Evolutionary conservation across 768 basidiomycete genomes (phyloP).

Genomic region (Leccinum boreale): DNA sequence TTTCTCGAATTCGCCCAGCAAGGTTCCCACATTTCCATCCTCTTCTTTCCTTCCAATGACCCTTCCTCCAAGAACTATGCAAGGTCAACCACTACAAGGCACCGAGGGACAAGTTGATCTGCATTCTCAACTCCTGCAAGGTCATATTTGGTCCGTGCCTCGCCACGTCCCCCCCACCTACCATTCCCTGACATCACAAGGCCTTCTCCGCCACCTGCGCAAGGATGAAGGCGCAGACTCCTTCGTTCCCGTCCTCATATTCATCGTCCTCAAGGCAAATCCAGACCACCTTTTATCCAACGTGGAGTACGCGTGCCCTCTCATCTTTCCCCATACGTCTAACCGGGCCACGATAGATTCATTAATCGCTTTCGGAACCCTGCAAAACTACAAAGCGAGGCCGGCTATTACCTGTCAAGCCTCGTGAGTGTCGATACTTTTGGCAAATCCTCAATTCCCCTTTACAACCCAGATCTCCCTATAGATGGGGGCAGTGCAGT

Average conservation of each 20-base stretch:
- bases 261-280: constrained; percentile 90
- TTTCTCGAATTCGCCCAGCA: constrained; percentile 89
- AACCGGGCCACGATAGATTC: constrained; percentile 52
- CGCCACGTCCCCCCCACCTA: constrained; percentile 9
- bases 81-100: constrained; percentile 99
- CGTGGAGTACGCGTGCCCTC: constrained; percentile 65
- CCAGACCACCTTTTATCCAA: constrained; percentile 92
- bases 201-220: constrained; percentile 82
- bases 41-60: neutral
- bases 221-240: constrained; percentile 89
- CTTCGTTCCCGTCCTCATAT: constrained; percentile 93
- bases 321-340: neutral
- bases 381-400: constrained; percentile 86
- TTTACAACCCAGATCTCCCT: constrained; percentile 4
- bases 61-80: constrained; percentile 60
- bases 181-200: constrained; percentile 36
- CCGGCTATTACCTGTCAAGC: constrained; percentile 96
- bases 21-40: constrained; percentile 45
- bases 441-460: neutral
- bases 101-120: constrained; percentile 96
- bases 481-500: constrained; percentile 94
- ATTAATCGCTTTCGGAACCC: constrained; percentile 94
- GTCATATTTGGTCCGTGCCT: constrained; percentile 87
- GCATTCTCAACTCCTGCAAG: constrained; percentile 96
- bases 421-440: constrained; percentile 50